A percentile compares a stretch with the other conserved stretches of the same genome.
phyloP scores from a whole-genome alignment of 2,329 filamentous ascomycete species.

The Drechslerella coelobrocha region DNA sequence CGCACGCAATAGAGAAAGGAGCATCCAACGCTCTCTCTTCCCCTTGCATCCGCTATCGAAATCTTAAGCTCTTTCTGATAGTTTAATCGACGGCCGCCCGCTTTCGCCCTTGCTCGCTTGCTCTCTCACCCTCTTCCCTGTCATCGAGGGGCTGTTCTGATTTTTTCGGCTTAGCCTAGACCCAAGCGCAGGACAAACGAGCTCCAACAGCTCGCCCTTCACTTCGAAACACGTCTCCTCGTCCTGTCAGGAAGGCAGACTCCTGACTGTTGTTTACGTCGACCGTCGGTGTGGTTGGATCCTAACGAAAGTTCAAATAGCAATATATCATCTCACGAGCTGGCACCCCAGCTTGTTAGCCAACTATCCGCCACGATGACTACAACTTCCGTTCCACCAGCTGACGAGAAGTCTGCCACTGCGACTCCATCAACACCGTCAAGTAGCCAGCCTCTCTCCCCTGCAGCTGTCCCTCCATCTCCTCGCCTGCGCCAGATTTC shows the following conservation, averaged over 20 bases:
- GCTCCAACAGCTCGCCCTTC: constrained; percentile 33
- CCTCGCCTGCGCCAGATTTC: constrained; percentile 47
- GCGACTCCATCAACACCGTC: constrained; percentile 23
- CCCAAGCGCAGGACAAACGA: constrained; percentile 36
- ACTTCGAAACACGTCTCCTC: constrained; percentile 38
- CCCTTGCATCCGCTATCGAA: not conserved
- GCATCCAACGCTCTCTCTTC: not conserved
- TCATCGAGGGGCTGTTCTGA: constrained; percentile 9
- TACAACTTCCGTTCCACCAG: constrained; percentile 33
- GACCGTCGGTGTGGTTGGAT: not conserved
- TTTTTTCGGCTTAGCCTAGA: constrained; percentile 32
- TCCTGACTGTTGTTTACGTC: constrained; percentile 18
- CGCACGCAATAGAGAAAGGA: not conserved
- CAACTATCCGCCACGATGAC: constrained; percentile 40
- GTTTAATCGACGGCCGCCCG: not conserved
- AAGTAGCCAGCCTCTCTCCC: constrained; percentile 14
- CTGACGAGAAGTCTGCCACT: constrained; percentile 31
- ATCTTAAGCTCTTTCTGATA: constrained; percentile 11
- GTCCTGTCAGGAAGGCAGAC: constrained; percentile 16
- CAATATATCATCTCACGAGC: constrained; percentile 8
- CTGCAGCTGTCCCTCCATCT: constrained; percentile 34
- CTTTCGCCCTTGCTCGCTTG: not conserved
- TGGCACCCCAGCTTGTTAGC: constrained; percentile 14
- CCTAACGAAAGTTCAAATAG: constrained; percentile 9
- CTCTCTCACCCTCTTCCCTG: not conserved